Percentiles rank a stretch among this genome's conserved stretches.
Conservation (phyloP, 106 monocot genomes). For the Allium fistulosum region DNA sequence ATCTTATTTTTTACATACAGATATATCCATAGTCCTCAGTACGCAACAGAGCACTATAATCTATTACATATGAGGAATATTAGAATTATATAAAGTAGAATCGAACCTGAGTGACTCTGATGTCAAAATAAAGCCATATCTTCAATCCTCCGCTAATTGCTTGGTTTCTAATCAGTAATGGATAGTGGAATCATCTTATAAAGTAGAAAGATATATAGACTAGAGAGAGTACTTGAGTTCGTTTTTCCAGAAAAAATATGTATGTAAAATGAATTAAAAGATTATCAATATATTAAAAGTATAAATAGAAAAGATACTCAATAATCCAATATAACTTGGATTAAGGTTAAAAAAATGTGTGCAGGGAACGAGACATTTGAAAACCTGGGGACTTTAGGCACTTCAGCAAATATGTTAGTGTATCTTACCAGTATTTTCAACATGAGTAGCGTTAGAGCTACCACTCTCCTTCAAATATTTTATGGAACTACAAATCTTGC, state of each 20-base stretch:
- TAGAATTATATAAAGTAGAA: too few relatives aligned
- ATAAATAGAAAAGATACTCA: too few relatives aligned
- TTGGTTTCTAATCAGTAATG: background rate
- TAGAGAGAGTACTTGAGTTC: background rate
- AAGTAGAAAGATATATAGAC: background rate
- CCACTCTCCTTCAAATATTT: conserved; percentile 21
- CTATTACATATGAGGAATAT: too few relatives aligned
- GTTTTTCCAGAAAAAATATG: too few relatives aligned
- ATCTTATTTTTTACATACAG: background rate
- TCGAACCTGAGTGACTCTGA: too few relatives aligned
- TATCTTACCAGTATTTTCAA: conserved; percentile 49
- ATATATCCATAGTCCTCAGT: background rate
- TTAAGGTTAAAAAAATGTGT: background rate
- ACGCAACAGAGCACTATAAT: too few relatives aligned
- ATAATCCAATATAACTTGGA: too few relatives aligned
- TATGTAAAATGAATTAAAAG: too few relatives aligned
- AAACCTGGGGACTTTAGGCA: conserved; percentile 62
- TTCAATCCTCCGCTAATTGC: background rate
- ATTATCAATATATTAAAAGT: too few relatives aligned
- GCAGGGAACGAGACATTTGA: conserved; percentile 70
- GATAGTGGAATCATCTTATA: too few relatives aligned
- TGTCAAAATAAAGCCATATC: too few relatives aligned
- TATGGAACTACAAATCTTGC: conserved; percentile 38
- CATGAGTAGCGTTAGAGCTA: conserved; percentile 22
- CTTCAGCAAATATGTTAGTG: conserved; percentile 37